Evolutionary conservation across 352 stramenopile genomes (phyloP), one percentile per base, ranked within the genome.

Genomic region (Phytophthora chlamydospora): DNA sequence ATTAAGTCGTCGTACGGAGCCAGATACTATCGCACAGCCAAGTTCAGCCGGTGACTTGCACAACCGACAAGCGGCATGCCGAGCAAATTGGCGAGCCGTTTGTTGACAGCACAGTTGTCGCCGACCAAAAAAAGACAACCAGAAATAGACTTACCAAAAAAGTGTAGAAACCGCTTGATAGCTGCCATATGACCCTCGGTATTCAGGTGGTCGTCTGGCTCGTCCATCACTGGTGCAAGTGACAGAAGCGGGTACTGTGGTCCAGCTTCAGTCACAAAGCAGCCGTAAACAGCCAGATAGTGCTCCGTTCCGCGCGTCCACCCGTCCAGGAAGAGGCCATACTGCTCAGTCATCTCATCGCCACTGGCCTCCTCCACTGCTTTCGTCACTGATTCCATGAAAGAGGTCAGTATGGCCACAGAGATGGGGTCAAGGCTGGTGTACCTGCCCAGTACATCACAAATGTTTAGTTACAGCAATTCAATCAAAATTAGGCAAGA

Each of bases 1-100:
- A 48, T 6, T 42, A 81, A 72, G 34, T 49, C 58, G 11, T 58
- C 58, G 24, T 29, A 29, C 4, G 24, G 24, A 1, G 24, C 24
- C 24, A 29, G 24, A 29, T 29, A 29, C 9, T 47, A 52, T 17
- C 46, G 38, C 13, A 38, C 43, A 17, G 43, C 21, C 2, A 50
- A 8, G 27, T 50, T 39, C 21, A 50, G 27, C 11, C 43, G 43
- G n/a, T 50, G 43, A 27, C 24, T 24, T 7, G 43, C 21, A 12
- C 43, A 50, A 10, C 43, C 27, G 11, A 39, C 43, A 8, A 50
- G n/a, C 12, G 27, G 27, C 10, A 38, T 13, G 3, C 6, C 27
- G 8, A 50, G 16, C 12, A 39, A 8, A 35, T 9, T 35, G 13
- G 43, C 24, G 0, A 50, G 27, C 12, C 43, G 27, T 14, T 17